Evolutionary conservation across 1,284 basidiomycete species (phyloP), one percentile per base, ranked within the genome.

Genomic region (Caloboletus inedulis): DNA sequence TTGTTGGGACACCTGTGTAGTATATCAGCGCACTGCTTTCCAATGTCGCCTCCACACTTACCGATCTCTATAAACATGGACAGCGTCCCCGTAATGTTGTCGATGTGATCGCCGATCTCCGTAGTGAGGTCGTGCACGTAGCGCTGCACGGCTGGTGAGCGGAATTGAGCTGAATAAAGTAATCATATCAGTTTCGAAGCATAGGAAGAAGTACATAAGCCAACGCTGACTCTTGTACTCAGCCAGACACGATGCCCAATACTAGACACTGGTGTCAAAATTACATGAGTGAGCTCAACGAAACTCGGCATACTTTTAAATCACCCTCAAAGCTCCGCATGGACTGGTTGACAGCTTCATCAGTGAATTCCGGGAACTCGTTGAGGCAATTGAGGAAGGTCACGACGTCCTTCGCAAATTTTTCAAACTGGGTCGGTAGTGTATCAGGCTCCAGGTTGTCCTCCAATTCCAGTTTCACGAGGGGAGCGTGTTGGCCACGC

Each of bases 301-400:
- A 43, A 48, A 56, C 6, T 7, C 9, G 29, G 58, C 57, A 19
- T 56, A 77, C 79, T 69, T 75, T 80, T 49, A 82, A 59, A 56
- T 81, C 80, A 3, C 72, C 77, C 54, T 80, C 77, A 14, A 82
- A 75, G 1, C 74, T 69, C 25, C 72, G 58, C 59, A 81, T 78
- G 18, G 79, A 79, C 18, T 75, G 69, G 56, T 81, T 80, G 27
- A 82, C 74, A 1, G 73, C 76, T 51, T 82, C 79, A 34, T 82
- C 78, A 25, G 75, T 78, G 47, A 81, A 81, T 62, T 79, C 80
- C 1, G 79, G 79, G 36, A 82, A 81, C 52, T 81, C 79, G 50
- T 80, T 81, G 44, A 81, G 64, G 52, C 77, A 78, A 34, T 77
- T 74, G 30, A 81, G 62, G 52, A 82, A 81, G 0, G 74, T 77